These are phyloP conservation scores for Clitopilus hobsonii DNA, from an alignment of 768 basidiomycete species.

Conservation along the genomic window DNA sequence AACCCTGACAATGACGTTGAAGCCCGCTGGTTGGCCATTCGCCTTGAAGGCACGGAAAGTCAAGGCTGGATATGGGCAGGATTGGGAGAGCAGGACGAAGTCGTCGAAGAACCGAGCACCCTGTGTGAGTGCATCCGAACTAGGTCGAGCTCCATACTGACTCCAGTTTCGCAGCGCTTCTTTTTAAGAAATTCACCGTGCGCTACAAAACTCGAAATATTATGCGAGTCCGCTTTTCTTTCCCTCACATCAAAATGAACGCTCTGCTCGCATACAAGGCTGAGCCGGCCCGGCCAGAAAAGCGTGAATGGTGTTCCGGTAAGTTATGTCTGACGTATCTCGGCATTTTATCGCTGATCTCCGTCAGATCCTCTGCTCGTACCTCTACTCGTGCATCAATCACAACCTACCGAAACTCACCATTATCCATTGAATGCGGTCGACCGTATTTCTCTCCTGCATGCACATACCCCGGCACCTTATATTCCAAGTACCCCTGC, in stretches of 20 bases:
- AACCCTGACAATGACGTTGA: constrained; percentile 6
- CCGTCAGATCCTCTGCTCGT: constrained; percentile 46
- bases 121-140: constrained; percentile 36
- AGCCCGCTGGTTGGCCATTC: constrained; percentile 46
- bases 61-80: constrained; percentile 62
- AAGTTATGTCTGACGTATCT: constrained; percentile 7
- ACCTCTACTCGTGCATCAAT: constrained; percentile 64
- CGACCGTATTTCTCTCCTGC: constrained; percentile 46
- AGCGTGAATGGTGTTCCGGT: constrained; percentile 29
- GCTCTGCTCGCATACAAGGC: constrained; percentile 65
- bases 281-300: constrained; percentile 23
- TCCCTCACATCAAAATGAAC: constrained; percentile 56
- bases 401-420: constrained; percentile 58
- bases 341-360: constrained; percentile 6
- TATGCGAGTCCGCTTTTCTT: constrained; percentile 37
- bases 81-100: constrained; percentile 30
- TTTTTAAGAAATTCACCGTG: constrained; percentile 31
- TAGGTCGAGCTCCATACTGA: not conserved
- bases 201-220: constrained; percentile 23
- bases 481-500: constrained; percentile 42
- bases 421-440: constrained; percentile 50
- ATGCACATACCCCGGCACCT: constrained; percentile 66
- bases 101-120: constrained; percentile 28
- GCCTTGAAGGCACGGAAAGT: constrained; percentile 43
- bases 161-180: constrained; percentile 26